Conservation (phyloP, 2,329 filamentous ascomycete genomes). For the Amauroascus niger region DNA sequence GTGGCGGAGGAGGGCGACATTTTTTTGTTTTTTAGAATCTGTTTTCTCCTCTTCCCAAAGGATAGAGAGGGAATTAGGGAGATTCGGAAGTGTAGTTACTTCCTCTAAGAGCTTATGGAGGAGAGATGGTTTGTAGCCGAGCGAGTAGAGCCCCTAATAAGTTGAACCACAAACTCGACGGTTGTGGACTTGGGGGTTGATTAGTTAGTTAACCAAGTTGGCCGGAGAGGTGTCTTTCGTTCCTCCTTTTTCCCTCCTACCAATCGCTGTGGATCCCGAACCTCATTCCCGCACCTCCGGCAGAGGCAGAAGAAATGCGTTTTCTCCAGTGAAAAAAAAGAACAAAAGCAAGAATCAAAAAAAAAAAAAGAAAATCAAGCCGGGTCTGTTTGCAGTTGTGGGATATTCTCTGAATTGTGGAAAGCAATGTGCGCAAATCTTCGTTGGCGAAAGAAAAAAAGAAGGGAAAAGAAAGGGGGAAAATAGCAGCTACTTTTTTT, state of each 20-base stretch:
- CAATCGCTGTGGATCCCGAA: slow-evolving; percentile 6
- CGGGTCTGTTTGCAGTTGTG: not conserved
- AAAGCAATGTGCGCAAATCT: too few relatives aligned
- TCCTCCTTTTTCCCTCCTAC: not conserved
- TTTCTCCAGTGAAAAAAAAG: not conserved
- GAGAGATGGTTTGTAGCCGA: too few relatives aligned
- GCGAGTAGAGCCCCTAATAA: too few relatives aligned
- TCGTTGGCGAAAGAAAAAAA: not conserved
- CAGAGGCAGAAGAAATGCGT: not conserved
- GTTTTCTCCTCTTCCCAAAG: too few relatives aligned
- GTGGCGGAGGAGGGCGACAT: slow-evolving; percentile 52
- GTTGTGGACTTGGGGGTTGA: too few relatives aligned
- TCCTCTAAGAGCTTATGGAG: too few relatives aligned
- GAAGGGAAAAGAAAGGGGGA: not conserved
- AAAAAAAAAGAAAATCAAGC: not conserved
- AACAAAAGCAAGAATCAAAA: not conserved
- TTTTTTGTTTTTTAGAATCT: not conserved
- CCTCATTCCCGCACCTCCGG: slow-evolving; percentile 3
- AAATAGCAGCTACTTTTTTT: too few relatives aligned
- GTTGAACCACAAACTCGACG: too few relatives aligned
- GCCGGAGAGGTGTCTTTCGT: not conserved
- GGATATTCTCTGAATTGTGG: too few relatives aligned
- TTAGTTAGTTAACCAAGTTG: too few relatives aligned
- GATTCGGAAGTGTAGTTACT: too few relatives aligned
- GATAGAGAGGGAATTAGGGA: too few relatives aligned